Evolutionary conservation across 2,329 filamentous ascomycete species (phyloP), one percentile per base, ranked within the genome.

Genomic region (Colletotrichum sp.): DNA sequence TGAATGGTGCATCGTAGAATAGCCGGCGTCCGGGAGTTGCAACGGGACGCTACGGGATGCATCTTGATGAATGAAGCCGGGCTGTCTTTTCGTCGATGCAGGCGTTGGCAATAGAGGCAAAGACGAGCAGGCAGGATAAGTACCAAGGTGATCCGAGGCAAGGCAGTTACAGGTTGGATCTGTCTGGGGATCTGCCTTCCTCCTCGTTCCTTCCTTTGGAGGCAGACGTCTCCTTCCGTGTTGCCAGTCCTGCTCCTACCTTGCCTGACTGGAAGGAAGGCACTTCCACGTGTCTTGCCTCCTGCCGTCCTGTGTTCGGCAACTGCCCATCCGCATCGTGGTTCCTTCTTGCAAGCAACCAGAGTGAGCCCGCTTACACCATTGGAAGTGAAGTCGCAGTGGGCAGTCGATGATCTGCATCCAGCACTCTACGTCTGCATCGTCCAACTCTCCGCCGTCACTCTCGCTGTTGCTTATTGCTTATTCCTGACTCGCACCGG

Each of bases 401-500:
- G 24, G 9, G 16, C 21, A 59, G 24, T 30, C 26, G 26, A 26
- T 39, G 48, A 64, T 69, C 68, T 71, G 48, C 68, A 52, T 24
- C 68, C 32, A 34, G 14, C n/a, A 55, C n/a, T 67, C 34, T 66
- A 16, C 43, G 6, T 52, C 9, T 74, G 34, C 72, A 39, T 60
- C 24, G 55, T 28, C 55, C 55, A 34, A 72, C 63, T 61, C 36
- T 14, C 30, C 39, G 55, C 34, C 28, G 36, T 67, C 63, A 9
- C 63, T 55, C 24, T 26, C 32, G 48, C 34, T 67, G 61, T 67
- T 75, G 39, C 55, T 36, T 67, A 43, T 36, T 21, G 39, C 39
- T 36, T 67, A 43, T 36, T 21, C 43, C 73, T 75, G 73, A 75
- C 73, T 75, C 73, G 69, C 16, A 24, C 57, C 32, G 39, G 24